These are phyloP conservation scores for Gynostemma pentaphyllum DNA, from an alignment of 306 rosid genomes.

Conservation along the genomic window DNA sequence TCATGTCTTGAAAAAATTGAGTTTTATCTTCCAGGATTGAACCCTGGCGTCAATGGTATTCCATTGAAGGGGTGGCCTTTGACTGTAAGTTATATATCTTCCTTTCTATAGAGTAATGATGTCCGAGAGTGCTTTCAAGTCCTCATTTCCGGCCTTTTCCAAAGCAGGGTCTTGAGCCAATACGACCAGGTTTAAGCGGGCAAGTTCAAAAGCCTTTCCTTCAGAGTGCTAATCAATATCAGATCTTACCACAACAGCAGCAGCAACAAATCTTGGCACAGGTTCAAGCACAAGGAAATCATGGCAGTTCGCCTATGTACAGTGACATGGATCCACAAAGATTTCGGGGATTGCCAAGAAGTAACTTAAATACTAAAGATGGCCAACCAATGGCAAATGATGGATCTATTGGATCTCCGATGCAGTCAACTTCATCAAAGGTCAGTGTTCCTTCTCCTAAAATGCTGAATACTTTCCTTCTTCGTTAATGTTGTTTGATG, in stretches of 20 bases:
- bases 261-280: slow-evolving; percentile 77
- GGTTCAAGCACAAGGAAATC: slow-evolving; percentile 75
- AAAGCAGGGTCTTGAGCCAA: slow-evolving; percentile 72
- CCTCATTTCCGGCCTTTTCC: slow-evolving; percentile 16
- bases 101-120: slow-evolving; percentile 9
- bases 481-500: background rate
- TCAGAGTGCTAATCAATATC: slow-evolving; percentile 72
- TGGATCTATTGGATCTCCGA: slow-evolving; percentile 84
- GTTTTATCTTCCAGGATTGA: slow-evolving; percentile 46
- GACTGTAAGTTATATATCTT: slow-evolving; percentile 48
- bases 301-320: slow-evolving; percentile 41
- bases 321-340: slow-evolving; percentile 82
- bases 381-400: slow-evolving; percentile 56
- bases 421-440: slow-evolving; percentile 84
- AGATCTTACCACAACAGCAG: slow-evolving; percentile 74
- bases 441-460: slow-evolving; percentile 23
- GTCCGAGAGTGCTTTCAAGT: slow-evolving; percentile 15
- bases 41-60: slow-evolving; percentile 61
- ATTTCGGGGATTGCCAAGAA: slow-evolving; percentile 66
- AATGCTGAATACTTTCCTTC: background rate
- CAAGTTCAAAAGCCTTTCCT: slow-evolving; percentile 88
- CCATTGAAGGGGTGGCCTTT: slow-evolving; percentile 96
- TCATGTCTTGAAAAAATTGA: slow-evolving; percentile 4
- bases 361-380: slow-evolving; percentile 56
- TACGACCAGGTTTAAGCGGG: slow-evolving; percentile 68